Evolutionary conservation across 2,329 filamentous ascomycete species (phyloP).

Genomic region (Cercospora sesami): DNA sequence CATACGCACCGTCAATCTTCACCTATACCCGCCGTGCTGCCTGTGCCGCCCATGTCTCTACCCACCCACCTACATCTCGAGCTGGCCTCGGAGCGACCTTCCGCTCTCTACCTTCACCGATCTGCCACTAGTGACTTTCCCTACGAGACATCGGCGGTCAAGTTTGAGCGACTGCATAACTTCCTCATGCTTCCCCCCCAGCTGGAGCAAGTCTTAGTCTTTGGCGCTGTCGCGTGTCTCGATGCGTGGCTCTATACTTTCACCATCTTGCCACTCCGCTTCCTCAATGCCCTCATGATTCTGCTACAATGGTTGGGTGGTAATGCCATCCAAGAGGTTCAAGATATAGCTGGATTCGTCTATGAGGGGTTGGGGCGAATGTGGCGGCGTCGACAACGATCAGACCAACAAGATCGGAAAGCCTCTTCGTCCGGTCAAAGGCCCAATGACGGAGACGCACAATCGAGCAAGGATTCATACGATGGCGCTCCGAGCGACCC

Average conservation of each 20-base stretch:
- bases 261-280: constrained; percentile 88
- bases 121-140: constrained; percentile 62
- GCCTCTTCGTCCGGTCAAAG: not conserved
- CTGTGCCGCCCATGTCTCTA: constrained; percentile 62
- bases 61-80: constrained; percentile 67
- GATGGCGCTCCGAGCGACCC: not conserved
- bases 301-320: constrained; percentile 76
- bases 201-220: constrained; percentile 80
- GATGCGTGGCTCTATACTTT: constrained; percentile 97
- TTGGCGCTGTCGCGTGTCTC: constrained; percentile 86
- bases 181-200: constrained; percentile 79
- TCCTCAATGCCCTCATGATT: constrained; percentile 75
- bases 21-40: constrained; percentile 55
- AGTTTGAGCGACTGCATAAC: constrained; percentile 87
- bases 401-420: not conserved
- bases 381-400: constrained; percentile 55
- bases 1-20: constrained; percentile 38
- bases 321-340: constrained; percentile 68
- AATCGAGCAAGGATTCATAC: not conserved
- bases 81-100: constrained; percentile 60
- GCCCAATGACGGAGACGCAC: not conserved
- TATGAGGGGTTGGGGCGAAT: constrained; percentile 77
- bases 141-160: constrained; percentile 89
- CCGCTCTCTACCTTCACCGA: constrained; percentile 63
- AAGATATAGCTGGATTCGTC: constrained; percentile 73